A percentile compares a stretch with the other conserved stretches of the same genome.
Conservation (phyloP, 192 early-diverging fungal species). For the Umbelopsis sp. region DNA sequence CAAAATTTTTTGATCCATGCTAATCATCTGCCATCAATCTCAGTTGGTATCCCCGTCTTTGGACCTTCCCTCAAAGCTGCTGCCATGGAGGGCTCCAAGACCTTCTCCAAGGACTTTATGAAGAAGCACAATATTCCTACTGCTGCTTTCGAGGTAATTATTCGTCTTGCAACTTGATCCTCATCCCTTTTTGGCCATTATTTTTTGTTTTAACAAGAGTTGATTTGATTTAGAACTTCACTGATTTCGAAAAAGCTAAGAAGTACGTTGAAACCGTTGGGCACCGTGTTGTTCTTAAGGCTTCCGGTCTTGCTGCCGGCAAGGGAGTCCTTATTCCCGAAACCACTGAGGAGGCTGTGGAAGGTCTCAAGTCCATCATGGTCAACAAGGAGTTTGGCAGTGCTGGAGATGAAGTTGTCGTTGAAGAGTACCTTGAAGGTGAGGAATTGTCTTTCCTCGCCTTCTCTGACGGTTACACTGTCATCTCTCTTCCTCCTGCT, state of each 20-base stretch:
- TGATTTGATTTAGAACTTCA: constrained; percentile 64
- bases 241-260: constrained; percentile 72
- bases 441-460: constrained; percentile 93
- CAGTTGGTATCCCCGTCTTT: constrained; percentile 89
- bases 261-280: constrained; percentile 60
- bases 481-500: constrained; percentile 86
- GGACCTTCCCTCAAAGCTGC: constrained; percentile 91
- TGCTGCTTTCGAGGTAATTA: constrained; percentile 75
- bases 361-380: constrained; percentile 88
- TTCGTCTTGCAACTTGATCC: constrained; percentile 1
- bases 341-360: constrained; percentile 82
- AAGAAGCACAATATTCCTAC: constrained; percentile 94
- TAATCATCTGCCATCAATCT: constrained; percentile 10
- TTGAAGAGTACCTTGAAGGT: constrained; percentile 93
- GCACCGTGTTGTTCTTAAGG: constrained; percentile 88
- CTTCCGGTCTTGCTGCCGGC: constrained; percentile 96
- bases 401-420: constrained; percentile 90
- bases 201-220: constrained; percentile 2
- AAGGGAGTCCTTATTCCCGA: constrained; percentile 96
- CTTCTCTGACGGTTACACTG: constrained; percentile 94
- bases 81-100: constrained; percentile 95
- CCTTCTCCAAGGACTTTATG: constrained; percentile 99
- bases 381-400: constrained; percentile 86
- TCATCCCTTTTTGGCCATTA: too few relatives aligned
- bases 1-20: neutral